Evolutionary conservation across 345 rosid genomes (phyloP), one percentile per base, ranked within the genome.

Genomic region (Camelina neglecta): DNA sequence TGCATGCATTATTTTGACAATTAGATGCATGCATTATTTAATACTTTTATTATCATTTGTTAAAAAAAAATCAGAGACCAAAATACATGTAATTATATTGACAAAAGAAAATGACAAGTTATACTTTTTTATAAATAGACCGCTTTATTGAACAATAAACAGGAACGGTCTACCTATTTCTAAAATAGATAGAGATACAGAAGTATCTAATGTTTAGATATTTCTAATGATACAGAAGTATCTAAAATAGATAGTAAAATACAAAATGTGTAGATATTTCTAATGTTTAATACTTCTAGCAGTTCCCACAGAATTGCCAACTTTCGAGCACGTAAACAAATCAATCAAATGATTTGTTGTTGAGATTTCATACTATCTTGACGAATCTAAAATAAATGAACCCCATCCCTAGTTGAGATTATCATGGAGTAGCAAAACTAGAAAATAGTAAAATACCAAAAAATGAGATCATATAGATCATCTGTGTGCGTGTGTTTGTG

Each of bases 401-500:
- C 44, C 53, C 44, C 60, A 48, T 38, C 67, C 53, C 61, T 16
- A 26, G 20, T 16, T 67, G 67, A 59, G 26, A 59, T 23, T 11
- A 38, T 26, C 35, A 15, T 65, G 29, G 65, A 75, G 41, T n/a
- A 3, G 59, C 49, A 53, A 29, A 31, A 49, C 13, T 13, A 33
- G 16, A 67, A 26, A 29, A 60, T 26, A 39, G 38, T 35, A 26
- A 26, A 26, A 26, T 26, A 26, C 10, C 15, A 26, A 26, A 24
- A 54, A 72, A 5, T 18, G 42, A 24, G 13, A 50, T 67, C 44
- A 50, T 59, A 36, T 49, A 21, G 23, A 59, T 48, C 44, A 50
- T 67, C 38, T 50, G 41, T 49, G 41, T 18, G 48, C 26, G 75
- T 47, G 60, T 47, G 59, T 23, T 23, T 72, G 75, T 72, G 38